A percentile compares a stretch with the other conserved stretches of the same genome.
These are phyloP conservation scores for Panaeolus cyanescens DNA, from an alignment of 768 basidiomycete species.

Conservation along the genomic window DNA sequence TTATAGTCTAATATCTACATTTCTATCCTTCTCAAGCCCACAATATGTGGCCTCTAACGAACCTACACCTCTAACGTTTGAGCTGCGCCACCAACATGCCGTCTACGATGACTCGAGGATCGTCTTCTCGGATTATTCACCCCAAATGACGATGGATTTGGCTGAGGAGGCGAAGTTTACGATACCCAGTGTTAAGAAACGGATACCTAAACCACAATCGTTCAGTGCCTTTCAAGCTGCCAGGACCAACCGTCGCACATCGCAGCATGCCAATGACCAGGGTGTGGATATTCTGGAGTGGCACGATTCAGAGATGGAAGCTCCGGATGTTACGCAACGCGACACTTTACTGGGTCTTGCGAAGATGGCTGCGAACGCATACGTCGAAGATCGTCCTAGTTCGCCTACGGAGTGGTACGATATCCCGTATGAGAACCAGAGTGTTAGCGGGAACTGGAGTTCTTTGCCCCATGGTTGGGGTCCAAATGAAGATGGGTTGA, in stretches of 20 bases:
- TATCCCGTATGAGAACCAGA: neutral
- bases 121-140: constrained; percentile 55
- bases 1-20: constrained; percentile 39
- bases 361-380: constrained; percentile 91
- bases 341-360: constrained; percentile 76
- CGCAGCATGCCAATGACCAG: constrained; percentile 25
- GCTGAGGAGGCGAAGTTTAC: constrained; percentile 35
- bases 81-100: constrained; percentile 67
- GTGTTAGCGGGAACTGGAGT: constrained; percentile 57
- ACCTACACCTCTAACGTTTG: constrained; percentile 51
- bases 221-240: constrained; percentile 36
- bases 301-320: constrained; percentile 62
- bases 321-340: constrained; percentile 73
- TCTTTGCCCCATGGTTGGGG: constrained; percentile 84
- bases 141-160: constrained; percentile 23
- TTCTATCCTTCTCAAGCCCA: constrained; percentile 32
- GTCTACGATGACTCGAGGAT: constrained; percentile 53
- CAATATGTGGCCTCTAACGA: constrained; percentile 12
- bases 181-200: constrained; percentile 39
- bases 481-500: constrained; percentile 83
- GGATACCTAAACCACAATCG: constrained; percentile 51
- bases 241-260: constrained; percentile 33
- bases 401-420: constrained; percentile 68
- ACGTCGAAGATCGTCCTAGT: constrained; percentile 47
- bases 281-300: constrained; percentile 47